Evolutionary conservation across 2,329 filamentous ascomycete species (phyloP).

Genomic region (Ceratocystiopsis brevicomis): DNA sequence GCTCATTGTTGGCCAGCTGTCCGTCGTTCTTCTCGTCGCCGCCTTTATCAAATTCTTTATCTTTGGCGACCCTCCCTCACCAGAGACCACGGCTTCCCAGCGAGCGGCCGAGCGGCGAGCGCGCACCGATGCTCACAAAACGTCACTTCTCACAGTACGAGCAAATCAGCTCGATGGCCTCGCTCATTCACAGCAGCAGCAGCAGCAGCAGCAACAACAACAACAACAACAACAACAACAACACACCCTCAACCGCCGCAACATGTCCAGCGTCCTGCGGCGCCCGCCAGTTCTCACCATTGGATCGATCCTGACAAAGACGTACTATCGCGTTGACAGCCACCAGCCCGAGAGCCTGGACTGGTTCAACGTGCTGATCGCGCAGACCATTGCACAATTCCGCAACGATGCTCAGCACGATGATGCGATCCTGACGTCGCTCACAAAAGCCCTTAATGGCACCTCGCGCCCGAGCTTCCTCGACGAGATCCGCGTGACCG

Average conservation of each 20-base stretch:
- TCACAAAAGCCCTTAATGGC: conserved; percentile 79
- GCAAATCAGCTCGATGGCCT: conserved; percentile 17
- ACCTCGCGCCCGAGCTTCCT: conserved; percentile 73
- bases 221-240: conserved; percentile 18
- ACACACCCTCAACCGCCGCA: conserved; percentile 21
- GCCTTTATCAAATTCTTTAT: conserved; percentile 99
- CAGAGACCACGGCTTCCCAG: conserved; percentile 59
- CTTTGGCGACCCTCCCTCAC: conserved; percentile 78
- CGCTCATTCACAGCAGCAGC: conserved; percentile 9
- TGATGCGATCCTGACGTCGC: conserved; percentile 68
- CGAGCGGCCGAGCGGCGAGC: conserved; percentile 58
- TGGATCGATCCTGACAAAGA: conserved; percentile 86
- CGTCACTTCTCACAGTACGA: conserved; percentile 47
- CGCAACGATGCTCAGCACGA: conserved; percentile 82
- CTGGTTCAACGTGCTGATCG: conserved; percentile 97
- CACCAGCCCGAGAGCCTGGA: conserved; percentile 94
- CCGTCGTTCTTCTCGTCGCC: conserved; percentile 74
- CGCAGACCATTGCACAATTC: conserved; percentile 91
- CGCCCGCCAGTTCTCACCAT: conserved; percentile 64
- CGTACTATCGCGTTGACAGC: conserved; percentile 88
- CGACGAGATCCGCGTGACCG: conserved; percentile 82
- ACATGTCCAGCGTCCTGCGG: conserved; percentile 51
- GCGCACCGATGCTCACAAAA: conserved; percentile 56
- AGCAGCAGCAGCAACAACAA: conserved; percentile 9
- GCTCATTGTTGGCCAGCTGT: conserved; percentile 81